phyloP scores from a whole-genome alignment of 2,329 filamentous ascomycete species.

The Ophiostoma perfectum region DNA sequence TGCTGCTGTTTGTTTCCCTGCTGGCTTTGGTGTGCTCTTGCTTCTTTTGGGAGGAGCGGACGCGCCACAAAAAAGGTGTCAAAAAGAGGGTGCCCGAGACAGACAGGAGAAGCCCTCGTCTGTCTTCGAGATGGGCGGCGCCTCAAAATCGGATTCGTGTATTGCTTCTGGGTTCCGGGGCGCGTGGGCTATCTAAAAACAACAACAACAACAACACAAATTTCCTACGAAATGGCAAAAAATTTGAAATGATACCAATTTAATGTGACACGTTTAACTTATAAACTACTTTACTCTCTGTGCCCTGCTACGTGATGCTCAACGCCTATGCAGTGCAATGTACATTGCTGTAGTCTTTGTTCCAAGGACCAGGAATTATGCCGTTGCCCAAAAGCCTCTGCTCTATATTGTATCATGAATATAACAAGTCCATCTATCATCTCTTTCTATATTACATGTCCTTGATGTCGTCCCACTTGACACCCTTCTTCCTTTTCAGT shows the following conservation, averaged over 20 bases:
- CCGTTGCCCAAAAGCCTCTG: no score
- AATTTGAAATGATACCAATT: constrained; percentile 17
- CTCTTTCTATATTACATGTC: not conserved
- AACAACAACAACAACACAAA: not conserved
- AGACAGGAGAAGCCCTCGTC: not conserved
- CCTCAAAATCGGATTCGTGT: not conserved
- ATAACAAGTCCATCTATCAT: not conserved
- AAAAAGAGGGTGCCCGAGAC: not conserved
- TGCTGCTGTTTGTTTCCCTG: not conserved
- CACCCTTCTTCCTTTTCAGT: constrained; percentile 56
- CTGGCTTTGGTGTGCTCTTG: not conserved
- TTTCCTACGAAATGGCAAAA: constrained; percentile 18
- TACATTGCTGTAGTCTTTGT: not conserved
- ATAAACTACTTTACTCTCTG: not conserved
- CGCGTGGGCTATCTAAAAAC: not conserved
- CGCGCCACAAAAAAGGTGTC: not conserved
- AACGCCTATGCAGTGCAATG: not conserved
- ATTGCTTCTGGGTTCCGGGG: constrained; percentile 5
- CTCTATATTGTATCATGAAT: not conserved
- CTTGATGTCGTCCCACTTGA: constrained; percentile 29
- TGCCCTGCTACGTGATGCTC: not conserved
- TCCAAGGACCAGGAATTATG: no score
- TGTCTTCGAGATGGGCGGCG: not conserved
- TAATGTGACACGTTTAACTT: not conserved
- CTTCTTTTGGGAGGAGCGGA: not conserved